Evolutionary conservation across 2,329 filamentous ascomycete species (phyloP).

Genomic region (Iodosphaeria phyllophila): DNA sequence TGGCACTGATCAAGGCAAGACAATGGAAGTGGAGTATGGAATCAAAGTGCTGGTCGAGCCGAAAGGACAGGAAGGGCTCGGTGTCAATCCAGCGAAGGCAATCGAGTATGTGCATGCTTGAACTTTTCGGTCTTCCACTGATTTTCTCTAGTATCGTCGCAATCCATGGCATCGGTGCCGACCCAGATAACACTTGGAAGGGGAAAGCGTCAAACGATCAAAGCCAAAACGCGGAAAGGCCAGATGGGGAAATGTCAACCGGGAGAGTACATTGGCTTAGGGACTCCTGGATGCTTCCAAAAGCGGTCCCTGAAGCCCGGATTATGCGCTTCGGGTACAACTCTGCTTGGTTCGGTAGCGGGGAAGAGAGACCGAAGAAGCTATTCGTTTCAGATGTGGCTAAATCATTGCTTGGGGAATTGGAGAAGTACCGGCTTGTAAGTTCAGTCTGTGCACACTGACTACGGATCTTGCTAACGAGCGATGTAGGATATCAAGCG

Average conservation of each 20-base stretch:
- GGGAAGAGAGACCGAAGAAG: neutral
- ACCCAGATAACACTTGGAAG: conserved; percentile 1
- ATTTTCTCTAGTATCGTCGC: conserved; percentile 1
- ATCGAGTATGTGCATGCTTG: conserved; percentile 1
- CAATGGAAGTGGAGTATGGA: conserved; percentile 1
- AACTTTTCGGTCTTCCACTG: neutral
- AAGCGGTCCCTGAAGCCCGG: conserved; percentile 1
- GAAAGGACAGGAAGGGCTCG: neutral
- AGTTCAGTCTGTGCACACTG: neutral
- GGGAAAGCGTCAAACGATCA: neutral
- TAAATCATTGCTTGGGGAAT: neutral
- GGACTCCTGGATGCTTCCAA: conserved; percentile 1
- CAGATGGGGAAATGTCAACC: too few relatives aligned
- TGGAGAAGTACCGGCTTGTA: neutral
- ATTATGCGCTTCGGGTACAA: conserved; percentile 1
- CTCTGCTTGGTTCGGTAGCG: conserved; percentile 1
- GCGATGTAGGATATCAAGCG: conserved; percentile 1
- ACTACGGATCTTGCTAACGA: too few relatives aligned
- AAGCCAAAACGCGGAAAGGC: too few relatives aligned
- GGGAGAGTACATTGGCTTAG: neutral
- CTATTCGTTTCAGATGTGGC: neutral
- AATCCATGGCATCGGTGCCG: conserved; percentile 1
- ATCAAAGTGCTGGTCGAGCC: conserved; percentile 1
- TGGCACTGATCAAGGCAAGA: too few relatives aligned
- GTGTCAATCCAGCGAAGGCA: neutral